Conservation (phyloP, 441 rosid species). For the Arabidopsis hybrid region DNA sequence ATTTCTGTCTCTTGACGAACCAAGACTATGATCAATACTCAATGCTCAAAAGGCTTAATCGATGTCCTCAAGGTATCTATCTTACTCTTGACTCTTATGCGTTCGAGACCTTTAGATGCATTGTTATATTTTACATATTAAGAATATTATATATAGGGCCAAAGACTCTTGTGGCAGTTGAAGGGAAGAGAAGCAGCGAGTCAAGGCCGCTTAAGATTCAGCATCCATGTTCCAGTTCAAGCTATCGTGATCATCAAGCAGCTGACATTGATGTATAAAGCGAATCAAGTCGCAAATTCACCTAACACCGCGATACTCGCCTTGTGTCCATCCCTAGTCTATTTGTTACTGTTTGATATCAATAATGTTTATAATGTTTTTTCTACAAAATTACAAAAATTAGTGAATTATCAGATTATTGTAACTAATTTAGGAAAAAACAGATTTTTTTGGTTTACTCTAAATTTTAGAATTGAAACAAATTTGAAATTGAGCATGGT, state of each 20-base stretch:
- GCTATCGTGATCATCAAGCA: slow-evolving; percentile 12
- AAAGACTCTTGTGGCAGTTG: slow-evolving; percentile 18
- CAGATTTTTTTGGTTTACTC: too few relatives aligned
- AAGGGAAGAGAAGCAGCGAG: slow-evolving; percentile 17
- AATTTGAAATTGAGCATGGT: too few relatives aligned
- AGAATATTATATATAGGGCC: background rate
- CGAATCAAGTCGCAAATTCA: too few relatives aligned
- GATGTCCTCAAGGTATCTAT: slow-evolving; percentile 10
- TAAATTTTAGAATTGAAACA: too few relatives aligned
- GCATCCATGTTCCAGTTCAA: slow-evolving; percentile 9
- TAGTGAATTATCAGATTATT: too few relatives aligned
- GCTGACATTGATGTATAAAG: slow-evolving; percentile 4
- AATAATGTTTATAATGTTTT: too few relatives aligned
- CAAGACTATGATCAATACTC: slow-evolving; percentile 10
- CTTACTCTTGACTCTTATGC: slow-evolving; percentile 7
- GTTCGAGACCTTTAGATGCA: slow-evolving; percentile 12
- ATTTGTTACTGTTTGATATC: too few relatives aligned
- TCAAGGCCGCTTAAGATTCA: background rate
- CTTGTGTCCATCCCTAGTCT: too few relatives aligned
- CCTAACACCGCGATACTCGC: too few relatives aligned
- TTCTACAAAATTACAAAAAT: too few relatives aligned
- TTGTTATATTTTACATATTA: background rate
- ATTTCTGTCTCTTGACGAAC: slow-evolving; percentile 21
- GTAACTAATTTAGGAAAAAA: too few relatives aligned
- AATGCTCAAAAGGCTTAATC: background rate